phyloP scores from a whole-genome alignment of 2,329 filamentous ascomycete species.

The Colletotrichum echinochloae region DNA sequence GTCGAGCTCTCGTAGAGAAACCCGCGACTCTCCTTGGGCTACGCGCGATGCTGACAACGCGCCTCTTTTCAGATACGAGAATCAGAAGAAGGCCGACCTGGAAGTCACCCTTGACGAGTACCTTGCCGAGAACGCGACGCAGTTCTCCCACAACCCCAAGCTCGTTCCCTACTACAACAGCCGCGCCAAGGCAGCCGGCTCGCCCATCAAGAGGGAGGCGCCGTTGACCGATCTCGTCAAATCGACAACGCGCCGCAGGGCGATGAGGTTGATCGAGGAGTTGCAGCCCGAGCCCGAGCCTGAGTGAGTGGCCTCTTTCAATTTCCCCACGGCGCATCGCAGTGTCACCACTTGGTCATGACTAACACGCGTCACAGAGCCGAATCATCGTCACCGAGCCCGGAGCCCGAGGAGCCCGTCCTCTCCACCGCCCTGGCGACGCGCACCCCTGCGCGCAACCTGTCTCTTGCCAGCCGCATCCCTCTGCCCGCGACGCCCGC shows the following conservation, averaged over 20 bases:
- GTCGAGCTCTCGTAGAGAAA: conserved; percentile 34
- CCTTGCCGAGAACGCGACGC: conserved; percentile 75
- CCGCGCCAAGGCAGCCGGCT: conserved; percentile 69
- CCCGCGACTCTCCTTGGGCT: conserved; percentile 43
- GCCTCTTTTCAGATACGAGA: conserved; percentile 68
- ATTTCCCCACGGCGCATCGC: neutral
- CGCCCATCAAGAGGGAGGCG: conserved; percentile 71
- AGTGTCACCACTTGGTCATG: conserved; percentile 6
- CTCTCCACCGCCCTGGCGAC: conserved; percentile 58
- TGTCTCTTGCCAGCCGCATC: conserved; percentile 70
- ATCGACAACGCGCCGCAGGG: conserved; percentile 58
- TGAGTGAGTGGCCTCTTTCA: conserved; percentile 54
- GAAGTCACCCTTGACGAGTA: conserved; percentile 80
- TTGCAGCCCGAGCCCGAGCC: conserved; percentile 47
- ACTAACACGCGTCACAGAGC: conserved; percentile 33
- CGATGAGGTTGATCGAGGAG: conserved; percentile 60
- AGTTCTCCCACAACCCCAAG: conserved; percentile 71
- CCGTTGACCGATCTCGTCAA: conserved; percentile 56
- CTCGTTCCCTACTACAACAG: conserved; percentile 82
- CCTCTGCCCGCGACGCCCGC: conserved; percentile 85
- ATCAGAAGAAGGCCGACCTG: conserved; percentile 82
- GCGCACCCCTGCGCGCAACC: conserved; percentile 63
- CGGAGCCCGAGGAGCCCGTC: conserved; percentile 42
- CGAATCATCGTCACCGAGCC: conserved; percentile 42
- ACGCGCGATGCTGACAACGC: conserved; percentile 18